Percentiles rank a stretch among this genome's conserved stretches.
These are phyloP conservation scores for Tuber borchii DNA, from an alignment of 495 filamentous ascomycete species.

Conservation along the genomic window DNA sequence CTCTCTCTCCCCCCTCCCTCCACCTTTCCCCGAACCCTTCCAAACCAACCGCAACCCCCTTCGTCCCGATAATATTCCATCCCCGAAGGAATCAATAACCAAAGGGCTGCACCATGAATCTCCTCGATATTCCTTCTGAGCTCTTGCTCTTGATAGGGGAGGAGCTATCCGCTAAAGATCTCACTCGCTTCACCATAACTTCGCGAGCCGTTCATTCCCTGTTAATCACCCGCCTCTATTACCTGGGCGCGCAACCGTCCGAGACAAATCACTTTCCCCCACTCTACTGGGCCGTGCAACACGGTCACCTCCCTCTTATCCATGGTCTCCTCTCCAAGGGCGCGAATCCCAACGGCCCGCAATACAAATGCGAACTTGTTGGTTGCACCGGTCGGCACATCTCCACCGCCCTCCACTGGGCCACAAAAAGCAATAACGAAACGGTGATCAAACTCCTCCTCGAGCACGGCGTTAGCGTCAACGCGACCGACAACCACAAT, in stretches of 20 bases:
- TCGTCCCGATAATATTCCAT: not conserved
- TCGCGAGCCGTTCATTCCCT: slow-evolving; percentile 12
- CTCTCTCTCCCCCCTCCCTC: not conserved
- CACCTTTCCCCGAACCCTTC: not conserved
- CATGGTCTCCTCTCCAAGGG: slow-evolving; percentile 6
- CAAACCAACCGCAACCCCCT: not conserved
- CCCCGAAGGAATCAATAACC: not conserved
- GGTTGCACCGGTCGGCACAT: not conserved
- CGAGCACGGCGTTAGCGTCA: not conserved
- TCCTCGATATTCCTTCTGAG: slow-evolving; percentile 17
- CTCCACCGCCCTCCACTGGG: slow-evolving; percentile 24
- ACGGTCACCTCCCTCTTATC: not conserved
- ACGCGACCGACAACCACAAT: slow-evolving; percentile 11
- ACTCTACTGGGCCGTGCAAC: slow-evolving; percentile 17
- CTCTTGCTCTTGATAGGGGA: slow-evolving; percentile 10
- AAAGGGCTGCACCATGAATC: slow-evolving; percentile 5
- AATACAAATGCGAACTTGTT: not conserved
- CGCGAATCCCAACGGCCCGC: not conserved
- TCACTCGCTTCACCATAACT: slow-evolving; percentile 5
- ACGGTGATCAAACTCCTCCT: slow-evolving; percentile 6
- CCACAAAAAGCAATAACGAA: slow-evolving; percentile 2
- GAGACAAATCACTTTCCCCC: slow-evolving; percentile 4
- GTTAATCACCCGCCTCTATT: slow-evolving; percentile 15
- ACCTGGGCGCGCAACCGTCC: slow-evolving; percentile 14
- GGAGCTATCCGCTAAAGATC: slow-evolving; percentile 4